A percentile compares a stretch with the other conserved stretches of the same genome.
These are phyloP conservation scores for Lathyrus oleraceus DNA, from an alignment of 306 rosid species.

Conservation along the genomic window DNA sequence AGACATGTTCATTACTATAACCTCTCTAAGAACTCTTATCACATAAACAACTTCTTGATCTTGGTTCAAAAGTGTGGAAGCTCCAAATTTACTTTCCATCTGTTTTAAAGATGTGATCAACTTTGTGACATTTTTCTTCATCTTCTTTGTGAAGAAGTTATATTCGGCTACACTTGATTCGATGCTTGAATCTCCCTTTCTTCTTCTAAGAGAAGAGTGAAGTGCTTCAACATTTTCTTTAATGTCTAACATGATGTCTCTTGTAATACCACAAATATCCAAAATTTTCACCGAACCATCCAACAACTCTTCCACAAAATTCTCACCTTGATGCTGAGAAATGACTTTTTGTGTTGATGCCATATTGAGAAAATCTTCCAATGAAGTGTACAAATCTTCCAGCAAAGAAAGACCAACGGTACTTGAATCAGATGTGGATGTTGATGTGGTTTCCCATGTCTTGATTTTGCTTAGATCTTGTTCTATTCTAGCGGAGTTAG, in stretches of 20 bases:
- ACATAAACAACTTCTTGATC: conserved; percentile 22
- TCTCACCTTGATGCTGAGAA: conserved; percentile 42
- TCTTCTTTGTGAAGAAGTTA: conserved; percentile 46
- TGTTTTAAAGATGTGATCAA: conserved; percentile 42
- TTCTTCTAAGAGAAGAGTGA: conserved; percentile 63
- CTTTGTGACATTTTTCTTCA: conserved; percentile 58
- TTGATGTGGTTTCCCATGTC: conserved; percentile 46
- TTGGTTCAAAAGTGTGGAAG: conserved; percentile 17
- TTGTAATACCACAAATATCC: conserved; percentile 64
- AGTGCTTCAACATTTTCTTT: conserved; percentile 56
- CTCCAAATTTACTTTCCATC: conserved; percentile 45
- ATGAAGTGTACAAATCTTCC: conserved; percentile 48
- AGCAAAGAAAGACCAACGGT: conserved; percentile 44
- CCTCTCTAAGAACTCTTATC: conserved; percentile 44
- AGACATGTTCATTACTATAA: conserved; percentile 36
- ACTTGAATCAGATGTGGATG: conserved; percentile 46
- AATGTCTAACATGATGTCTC: conserved; percentile 50
- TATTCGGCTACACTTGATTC: conserved; percentile 46
- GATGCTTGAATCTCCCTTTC: conserved; percentile 55
- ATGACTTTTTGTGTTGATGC: conserved; percentile 56
- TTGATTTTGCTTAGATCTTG: conserved; percentile 55
- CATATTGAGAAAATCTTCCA: conserved; percentile 63
- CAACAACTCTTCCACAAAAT: conserved; percentile 50
- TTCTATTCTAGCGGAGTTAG: conserved; percentile 51
- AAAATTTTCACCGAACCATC: conserved; percentile 65